Evolutionary conservation across 768 basidiomycete genomes (phyloP).

Genomic region (Pisolithus marmoratus): DNA sequence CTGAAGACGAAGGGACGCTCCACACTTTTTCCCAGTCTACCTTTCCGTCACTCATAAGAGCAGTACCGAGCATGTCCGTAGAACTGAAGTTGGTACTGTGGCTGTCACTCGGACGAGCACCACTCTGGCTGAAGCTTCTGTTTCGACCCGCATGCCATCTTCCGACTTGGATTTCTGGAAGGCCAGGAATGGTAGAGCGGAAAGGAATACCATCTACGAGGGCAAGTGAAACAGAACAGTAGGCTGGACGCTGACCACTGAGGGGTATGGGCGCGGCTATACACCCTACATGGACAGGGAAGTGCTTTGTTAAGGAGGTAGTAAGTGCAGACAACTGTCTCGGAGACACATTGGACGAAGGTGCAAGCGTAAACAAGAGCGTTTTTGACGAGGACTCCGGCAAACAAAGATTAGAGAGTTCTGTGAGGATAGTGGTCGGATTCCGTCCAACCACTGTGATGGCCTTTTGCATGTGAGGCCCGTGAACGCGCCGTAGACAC

Average conservation of each 20-base stretch:
- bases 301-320: slow-evolving; percentile 34
- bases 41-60: slow-evolving; percentile 2
- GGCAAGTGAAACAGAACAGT: slow-evolving; percentile 59
- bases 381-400: not conserved
- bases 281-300: slow-evolving; percentile 49
- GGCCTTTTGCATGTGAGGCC: not conserved
- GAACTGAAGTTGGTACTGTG: not conserved
- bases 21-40: slow-evolving; percentile 52
- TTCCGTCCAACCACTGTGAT: not conserved
- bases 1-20: slow-evolving; percentile 14
- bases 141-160: slow-evolving; percentile 58
- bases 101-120: not conserved
- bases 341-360: slow-evolving; percentile 17
- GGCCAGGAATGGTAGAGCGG: slow-evolving; percentile 59
- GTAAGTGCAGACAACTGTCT: slow-evolving; percentile 34
- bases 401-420: not conserved
- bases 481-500: no score
- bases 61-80: slow-evolving; percentile 1
- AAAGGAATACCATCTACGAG: slow-evolving; percentile 41
- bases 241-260: slow-evolving; percentile 21
- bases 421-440: not conserved
- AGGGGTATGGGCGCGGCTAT: slow-evolving; percentile 48
- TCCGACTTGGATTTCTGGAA: slow-evolving; percentile 57
- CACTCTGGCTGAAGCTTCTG: slow-evolving; percentile 6
- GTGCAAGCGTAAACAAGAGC: slow-evolving; percentile 23